Evolutionary conservation across 129 eudicot genomes (phyloP), one percentile per base, ranked within the genome.

Genomic region (Solidago caesia): DNA sequence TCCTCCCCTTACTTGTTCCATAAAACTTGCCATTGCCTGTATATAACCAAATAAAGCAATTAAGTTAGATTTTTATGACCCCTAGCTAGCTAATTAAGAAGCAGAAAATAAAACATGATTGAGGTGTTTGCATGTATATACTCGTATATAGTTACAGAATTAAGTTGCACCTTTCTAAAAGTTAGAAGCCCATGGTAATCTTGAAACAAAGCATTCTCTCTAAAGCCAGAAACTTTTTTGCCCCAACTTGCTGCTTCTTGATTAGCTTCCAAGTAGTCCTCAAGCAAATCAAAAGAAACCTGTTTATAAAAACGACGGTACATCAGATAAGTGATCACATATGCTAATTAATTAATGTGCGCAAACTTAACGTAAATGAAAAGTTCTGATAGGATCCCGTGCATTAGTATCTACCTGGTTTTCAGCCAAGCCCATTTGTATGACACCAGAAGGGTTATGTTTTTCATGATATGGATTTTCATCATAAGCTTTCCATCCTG

Each of bases 1-100:
- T 70, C 92, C 92, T 8, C 97, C 97, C 78, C 97, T 83, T 62
- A 92, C 82, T 82, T 92, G 86, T 77, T 83, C 97, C 97, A 92
- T 92, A 78, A 92, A 92, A 81, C 92, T 87, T 48, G 97, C 97
- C 96, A 92, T 92, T 80, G 97, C 97, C 96, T 90, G 85, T 47
- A 58, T 14, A 71, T 13, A 55, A 15, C 13, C 52, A 75, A 63
- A n/a, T 53, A 45, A 58, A 26, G 29, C 57, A 52, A 5, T 2
- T 46, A 13, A 76, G 47, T 76, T 53, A 65, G 60, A 67, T 67
- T 46, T 25, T 46, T 9, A 6, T 46, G 11, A 45, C 21, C 21
- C 21, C 21, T 21, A 21, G 21, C 21, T 21, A 21, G 21, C 21
- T 21, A 21, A 21, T 21, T 21, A 21, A 21, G 21, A 21, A 21